Base-by-base conservation (phyloP, 345 rosid species). In the Moricandia arvensis region DNA sequence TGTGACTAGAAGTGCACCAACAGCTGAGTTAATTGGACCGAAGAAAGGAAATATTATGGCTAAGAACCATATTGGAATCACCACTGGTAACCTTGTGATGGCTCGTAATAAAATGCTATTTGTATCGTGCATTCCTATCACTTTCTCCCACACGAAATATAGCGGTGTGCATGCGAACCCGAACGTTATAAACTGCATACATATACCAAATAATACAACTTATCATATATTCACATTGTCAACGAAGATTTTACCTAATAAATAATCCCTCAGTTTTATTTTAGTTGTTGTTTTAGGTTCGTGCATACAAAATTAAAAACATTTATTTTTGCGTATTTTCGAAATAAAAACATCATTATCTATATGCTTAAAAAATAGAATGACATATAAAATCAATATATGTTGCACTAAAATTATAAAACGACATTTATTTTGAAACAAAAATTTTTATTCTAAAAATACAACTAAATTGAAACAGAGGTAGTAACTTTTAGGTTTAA, bases 121-220 rank as follows among this genome's bases (percentile, higher is more conserved):
- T 7, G 90, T 87, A 38, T 88, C 90, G 34, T 92, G 97, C 91
- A 88, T 82, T 33, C 94, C 91, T 12, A 90, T 75, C 66, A 92
- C 75, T 55, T 55, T 55, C 60, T 55, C 60, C 60, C 60, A 55
- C 60, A 90, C 97, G 69, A 92, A 92, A 72, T 90, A 92, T 61
- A 92, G 45, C 2, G 97, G 97, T 1, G 96, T 92, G 59, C 94
- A 86, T 0, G 96, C 96, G 47, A 84, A 92, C 24, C 97, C 97
- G 15, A 92, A 92, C 7, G 96, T 92, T 79, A 92, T 92, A 62
- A 92, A 88, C 96, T 92, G 91, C 74, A 59, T 45, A n/a, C 13
- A 13, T 4, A 26, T 49, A 31, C 16, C 33, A 57, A 57, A 51
- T 13, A 54, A 1, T 3, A 54, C 9, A 54, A 9, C 59, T 54